phyloP scores from a whole-genome alignment of 306 rosid genomes.

The Citrullus amarus region DNA sequence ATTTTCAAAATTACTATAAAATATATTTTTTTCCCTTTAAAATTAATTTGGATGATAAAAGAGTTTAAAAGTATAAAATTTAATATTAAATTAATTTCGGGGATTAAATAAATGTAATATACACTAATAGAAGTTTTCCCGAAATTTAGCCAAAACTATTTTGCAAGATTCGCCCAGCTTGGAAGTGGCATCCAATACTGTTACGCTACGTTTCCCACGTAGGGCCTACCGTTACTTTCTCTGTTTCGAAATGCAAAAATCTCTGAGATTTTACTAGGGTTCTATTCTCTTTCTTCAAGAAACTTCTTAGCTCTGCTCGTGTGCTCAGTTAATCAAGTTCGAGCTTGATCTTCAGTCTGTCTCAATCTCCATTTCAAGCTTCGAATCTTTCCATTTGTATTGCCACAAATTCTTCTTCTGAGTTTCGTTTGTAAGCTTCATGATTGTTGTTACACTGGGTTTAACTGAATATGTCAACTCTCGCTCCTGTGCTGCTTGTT shows the following conservation, averaged over 20 bases:
- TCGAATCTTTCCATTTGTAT: neutral
- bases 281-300: neutral
- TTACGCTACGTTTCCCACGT: neutral
- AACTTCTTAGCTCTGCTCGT: neutral
- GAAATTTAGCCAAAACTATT: neutral
- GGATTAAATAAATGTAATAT: too few species aligned
- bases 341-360: neutral
- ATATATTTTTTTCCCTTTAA: too few species aligned
- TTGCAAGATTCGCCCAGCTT: neutral
- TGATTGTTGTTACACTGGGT: neutral
- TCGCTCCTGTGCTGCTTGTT: slow-evolving; percentile 7
- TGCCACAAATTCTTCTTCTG: neutral
- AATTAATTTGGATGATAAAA: too few species aligned
- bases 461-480: slow-evolving; percentile 17
- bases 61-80: too few species aligned
- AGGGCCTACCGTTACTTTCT: neutral
- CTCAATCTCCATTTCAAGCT: neutral
- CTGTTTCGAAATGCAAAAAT: neutral
- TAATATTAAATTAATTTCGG: too few species aligned
- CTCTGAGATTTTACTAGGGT: neutral
- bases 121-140: too few species aligned
- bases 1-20: too few species aligned
- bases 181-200: neutral
- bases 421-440: neutral
- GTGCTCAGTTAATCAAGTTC: neutral